Evolutionary conservation across 1,284 basidiomycete genomes (phyloP).

Genomic region (Ceratobasidium sp.): DNA sequence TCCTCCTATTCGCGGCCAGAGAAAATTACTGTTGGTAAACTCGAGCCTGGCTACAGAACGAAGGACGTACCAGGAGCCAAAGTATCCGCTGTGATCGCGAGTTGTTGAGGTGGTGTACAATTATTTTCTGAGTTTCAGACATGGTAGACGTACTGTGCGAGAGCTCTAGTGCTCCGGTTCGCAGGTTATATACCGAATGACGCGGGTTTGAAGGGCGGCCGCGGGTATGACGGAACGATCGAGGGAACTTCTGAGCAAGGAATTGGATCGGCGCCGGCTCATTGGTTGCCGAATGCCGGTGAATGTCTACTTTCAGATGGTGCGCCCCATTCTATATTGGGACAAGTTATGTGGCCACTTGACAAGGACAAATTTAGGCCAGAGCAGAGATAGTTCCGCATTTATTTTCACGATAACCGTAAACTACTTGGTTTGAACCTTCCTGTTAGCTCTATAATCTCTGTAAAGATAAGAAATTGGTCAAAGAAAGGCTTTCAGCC

Average conservation of each 20-base stretch:
- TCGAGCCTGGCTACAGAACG: background rate
- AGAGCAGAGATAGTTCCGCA: too few species aligned
- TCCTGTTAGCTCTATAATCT: too few species aligned
- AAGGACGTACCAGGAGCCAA: slow-evolving; percentile 58
- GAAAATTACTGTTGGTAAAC: background rate
- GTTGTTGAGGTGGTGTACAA: slow-evolving; percentile 45
- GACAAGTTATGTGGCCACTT: too few species aligned
- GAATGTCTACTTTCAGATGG: too few species aligned
- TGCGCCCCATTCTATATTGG: too few species aligned
- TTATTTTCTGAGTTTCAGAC: slow-evolving; percentile 31
- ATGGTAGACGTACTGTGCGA: background rate
- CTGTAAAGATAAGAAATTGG: too few species aligned
- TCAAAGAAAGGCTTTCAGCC: too few species aligned
- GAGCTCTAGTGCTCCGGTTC: background rate
- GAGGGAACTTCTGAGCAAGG: background rate
- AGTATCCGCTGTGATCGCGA: slow-evolving; percentile 37
- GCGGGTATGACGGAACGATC: background rate
- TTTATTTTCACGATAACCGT: too few species aligned
- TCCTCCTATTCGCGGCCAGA: slow-evolving; percentile 42
- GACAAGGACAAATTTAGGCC: too few species aligned
- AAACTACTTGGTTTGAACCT: too few species aligned
- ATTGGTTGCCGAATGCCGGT: background rate
- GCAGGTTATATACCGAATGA: background rate
- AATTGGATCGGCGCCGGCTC: background rate
- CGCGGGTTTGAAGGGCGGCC: background rate